phyloP scores from a whole-genome alignment of 371 early-diverging fungal species.

The Mucor circinelloides region DNA sequence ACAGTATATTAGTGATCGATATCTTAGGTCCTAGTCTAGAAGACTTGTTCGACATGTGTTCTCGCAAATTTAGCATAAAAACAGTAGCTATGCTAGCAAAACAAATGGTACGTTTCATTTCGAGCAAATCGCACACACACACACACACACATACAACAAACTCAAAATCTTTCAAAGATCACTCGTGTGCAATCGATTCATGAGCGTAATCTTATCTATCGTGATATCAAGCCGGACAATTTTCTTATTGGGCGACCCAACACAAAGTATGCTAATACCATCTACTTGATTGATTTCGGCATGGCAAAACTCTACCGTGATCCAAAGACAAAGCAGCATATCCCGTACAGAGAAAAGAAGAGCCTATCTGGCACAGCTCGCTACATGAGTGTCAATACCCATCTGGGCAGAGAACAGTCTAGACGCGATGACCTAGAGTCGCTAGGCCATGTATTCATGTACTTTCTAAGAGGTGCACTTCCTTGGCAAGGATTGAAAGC shows the following conservation, averaged over 20 bases:
- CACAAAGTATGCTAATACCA: slow-evolving; percentile 62
- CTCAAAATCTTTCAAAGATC: slow-evolving; percentile 63
- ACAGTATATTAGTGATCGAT: slow-evolving; percentile 94
- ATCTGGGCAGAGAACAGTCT: slow-evolving; percentile 93
- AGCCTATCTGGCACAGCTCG: slow-evolving; percentile 95
- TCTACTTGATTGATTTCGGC: slow-evolving; percentile 95
- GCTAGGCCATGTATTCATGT: slow-evolving; percentile 97
- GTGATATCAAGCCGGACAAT: slow-evolving; percentile 99
- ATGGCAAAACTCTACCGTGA: slow-evolving; percentile 96
- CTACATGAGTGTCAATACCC: slow-evolving; percentile 98
- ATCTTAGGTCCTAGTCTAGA: slow-evolving; percentile 94
- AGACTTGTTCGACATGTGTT: slow-evolving; percentile 94
- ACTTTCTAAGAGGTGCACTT: slow-evolving; percentile 92
- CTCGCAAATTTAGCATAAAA: slow-evolving; percentile 87
- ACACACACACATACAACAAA: too few relatives aligned
- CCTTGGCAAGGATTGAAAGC: slow-evolving; percentile 99
- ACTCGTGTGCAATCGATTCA: slow-evolving; percentile 92
- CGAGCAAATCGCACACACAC: not conserved
- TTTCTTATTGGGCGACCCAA: slow-evolving; percentile 90
- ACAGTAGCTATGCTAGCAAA: slow-evolving; percentile 96
- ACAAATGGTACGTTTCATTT: slow-evolving; percentile 81
- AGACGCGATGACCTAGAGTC: slow-evolving; percentile 98
- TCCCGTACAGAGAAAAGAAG: slow-evolving; percentile 91
- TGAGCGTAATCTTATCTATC: slow-evolving; percentile 93
- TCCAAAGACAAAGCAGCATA: slow-evolving; percentile 92